These are phyloP conservation scores for Rhodotorula babjevae DNA, from an alignment of 768 basidiomycete genomes.

Conservation along the genomic window DNA sequence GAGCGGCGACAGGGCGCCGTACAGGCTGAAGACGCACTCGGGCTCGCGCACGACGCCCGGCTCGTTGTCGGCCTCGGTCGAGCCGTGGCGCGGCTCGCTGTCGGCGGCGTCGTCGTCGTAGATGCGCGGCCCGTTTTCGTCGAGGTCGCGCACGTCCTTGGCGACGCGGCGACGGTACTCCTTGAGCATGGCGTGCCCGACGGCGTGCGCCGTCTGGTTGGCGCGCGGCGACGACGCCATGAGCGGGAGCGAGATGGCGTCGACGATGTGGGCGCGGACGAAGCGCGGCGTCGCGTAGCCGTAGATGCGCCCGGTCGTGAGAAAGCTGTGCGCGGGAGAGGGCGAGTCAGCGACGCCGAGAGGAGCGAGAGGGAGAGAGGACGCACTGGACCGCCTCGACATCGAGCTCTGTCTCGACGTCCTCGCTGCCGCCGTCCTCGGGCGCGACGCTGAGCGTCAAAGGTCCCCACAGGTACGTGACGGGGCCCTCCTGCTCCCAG, in stretches of 20 bases:
- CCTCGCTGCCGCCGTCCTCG: slow-evolving; percentile 3
- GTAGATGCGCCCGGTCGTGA: slow-evolving; percentile 37
- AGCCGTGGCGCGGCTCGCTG: not conserved
- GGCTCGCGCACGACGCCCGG: not conserved
- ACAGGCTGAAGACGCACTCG: slow-evolving; percentile 39
- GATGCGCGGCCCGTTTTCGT: not conserved
- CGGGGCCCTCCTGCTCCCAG: slow-evolving; percentile 33
- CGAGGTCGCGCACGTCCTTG: not conserved
- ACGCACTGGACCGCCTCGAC: slow-evolving; percentile 41
- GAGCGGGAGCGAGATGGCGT: slow-evolving; percentile 15
- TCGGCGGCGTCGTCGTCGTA: too few species aligned
- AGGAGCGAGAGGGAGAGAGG: too few species aligned
- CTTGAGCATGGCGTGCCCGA: slow-evolving; percentile 15
- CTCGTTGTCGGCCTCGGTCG: too few species aligned
- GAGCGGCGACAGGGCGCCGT: slow-evolving; percentile 33
- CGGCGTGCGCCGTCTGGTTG: slow-evolving; percentile 11
- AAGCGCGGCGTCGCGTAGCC: slow-evolving; percentile 32
- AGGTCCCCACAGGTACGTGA: slow-evolving; percentile 16
- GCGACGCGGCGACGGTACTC: slow-evolving; percentile 5
- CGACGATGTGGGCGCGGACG: slow-evolving; percentile 11
- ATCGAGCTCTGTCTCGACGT: slow-evolving; percentile 10
- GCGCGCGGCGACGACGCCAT: not conserved
- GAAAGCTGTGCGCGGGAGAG: slow-evolving; percentile 21
- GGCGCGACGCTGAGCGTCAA: slow-evolving; percentile 6
- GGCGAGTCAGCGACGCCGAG: not conserved